Percentiles rank a stretch among this genome's conserved stretches.
phyloP scores from a whole-genome alignment of 1,139 yeast genomes.

The Zygoascus hellenicus region DNA sequence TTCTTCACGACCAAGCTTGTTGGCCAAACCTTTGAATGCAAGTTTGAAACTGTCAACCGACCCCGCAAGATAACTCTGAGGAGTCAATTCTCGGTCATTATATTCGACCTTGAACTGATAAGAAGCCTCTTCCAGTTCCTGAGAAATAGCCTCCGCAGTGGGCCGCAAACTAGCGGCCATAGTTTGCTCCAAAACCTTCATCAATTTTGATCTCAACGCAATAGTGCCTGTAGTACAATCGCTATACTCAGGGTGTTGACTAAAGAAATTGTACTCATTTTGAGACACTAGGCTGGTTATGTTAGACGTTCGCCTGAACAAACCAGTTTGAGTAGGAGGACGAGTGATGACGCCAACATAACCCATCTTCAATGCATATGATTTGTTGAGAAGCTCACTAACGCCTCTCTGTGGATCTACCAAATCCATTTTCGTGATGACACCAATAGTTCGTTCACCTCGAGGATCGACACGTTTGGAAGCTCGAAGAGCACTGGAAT shows the following conservation, averaged over 20 bases:
- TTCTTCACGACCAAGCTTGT: constrained; percentile 76
- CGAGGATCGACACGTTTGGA: constrained; percentile 89
- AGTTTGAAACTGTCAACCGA: constrained; percentile 83
- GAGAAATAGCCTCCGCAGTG: constrained; percentile 77
- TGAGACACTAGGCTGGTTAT: constrained; percentile 35
- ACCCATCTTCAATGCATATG: constrained; percentile 90
- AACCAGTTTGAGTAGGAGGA: constrained; percentile 46
- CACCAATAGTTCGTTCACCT: constrained; percentile 95
- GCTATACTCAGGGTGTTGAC: constrained; percentile 56
- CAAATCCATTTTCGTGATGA: constrained; percentile 85
- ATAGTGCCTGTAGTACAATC: constrained; percentile 71
- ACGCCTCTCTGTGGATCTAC: constrained; percentile 74
- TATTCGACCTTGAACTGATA: constrained; percentile 94
- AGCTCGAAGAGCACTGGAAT: constrained; percentile 89
- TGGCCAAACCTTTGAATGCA: constrained; percentile 81
- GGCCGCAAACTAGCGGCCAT: constrained; percentile 90
- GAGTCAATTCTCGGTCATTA: constrained; percentile 88
- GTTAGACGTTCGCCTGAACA: constrained; percentile 27
- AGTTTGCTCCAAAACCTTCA: constrained; percentile 79
- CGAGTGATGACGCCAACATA: constrained; percentile 95
- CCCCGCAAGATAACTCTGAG: constrained; percentile 89
- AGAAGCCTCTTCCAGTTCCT: constrained; percentile 87
- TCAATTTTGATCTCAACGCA: constrained; percentile 68
- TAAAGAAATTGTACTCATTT: constrained; percentile 43
- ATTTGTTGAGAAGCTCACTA: constrained; percentile 61